Evolutionary conservation across 2,329 filamentous ascomycete genomes (phyloP), one percentile per base, ranked within the genome.

Genomic region (Talaromyces sp.): DNA sequence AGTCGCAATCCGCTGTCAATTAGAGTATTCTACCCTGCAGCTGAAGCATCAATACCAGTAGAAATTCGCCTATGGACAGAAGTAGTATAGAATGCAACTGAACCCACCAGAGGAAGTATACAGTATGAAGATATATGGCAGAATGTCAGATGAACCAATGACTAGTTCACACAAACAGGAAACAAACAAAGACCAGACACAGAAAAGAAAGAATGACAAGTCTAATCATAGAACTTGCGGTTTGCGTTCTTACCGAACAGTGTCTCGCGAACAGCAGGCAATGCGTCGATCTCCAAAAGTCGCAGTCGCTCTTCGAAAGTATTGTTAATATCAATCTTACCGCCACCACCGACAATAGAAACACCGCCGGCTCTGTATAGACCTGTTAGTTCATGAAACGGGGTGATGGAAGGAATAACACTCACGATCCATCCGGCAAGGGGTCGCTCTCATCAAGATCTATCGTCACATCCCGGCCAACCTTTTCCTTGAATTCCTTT

Each of bases 301-400:
- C 86, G 87, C 79, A 99, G 84, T 70, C 95, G 89, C 76, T 96
- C 91, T 77, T 98, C 95, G 71, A 98, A 91, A 63, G 95, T 98
- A 84, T 99, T 98, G 86, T 97, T 93, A 79, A 99, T 94, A 74
- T 97, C 93, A 77, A 99, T 98, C 85, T 94, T 97, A 77, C 95
- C 95, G 69, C 84, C 85, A 70, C 90, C 89, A 69, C 93, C 92
- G 63, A 96, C 81, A 69, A 99, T 88, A 65, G 86, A 78, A 65
- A 96, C 84, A 72, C 95, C 95, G 67, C 95, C 95, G 66, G 93
- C 85, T 73, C 95, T 98, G 66, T 56, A 41, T 27, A n/a, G 33
- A 45, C 19, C 16, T 24, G 63, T 70, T 64, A 72, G 67, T 35
- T 61, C 43, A 41, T n/a, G 27, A 63, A 63, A 13, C 10, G 14